Base-by-base conservation (phyloP, 352 stramenopile genomes). In the Globisporangium spinosum region DNA sequence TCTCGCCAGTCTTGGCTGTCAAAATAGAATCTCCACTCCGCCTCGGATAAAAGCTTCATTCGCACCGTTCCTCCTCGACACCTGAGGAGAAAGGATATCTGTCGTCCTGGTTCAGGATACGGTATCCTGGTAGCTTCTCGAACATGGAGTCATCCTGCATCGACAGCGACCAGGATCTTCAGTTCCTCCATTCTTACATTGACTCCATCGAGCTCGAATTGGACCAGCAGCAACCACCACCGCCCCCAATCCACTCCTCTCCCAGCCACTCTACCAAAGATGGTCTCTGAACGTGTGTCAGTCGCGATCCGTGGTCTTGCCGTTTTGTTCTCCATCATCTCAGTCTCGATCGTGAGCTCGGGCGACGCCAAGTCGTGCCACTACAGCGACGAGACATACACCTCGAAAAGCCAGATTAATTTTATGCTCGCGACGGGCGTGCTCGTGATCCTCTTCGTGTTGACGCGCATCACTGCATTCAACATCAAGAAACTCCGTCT, bases 401-500 rank as follows among this genome's bases (percentile, higher is more conserved):
- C 73, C 63, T 91, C 80, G 27, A 61, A 75, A 47, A 70, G 72
- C 9, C 80, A 89, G 32, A 70, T 89, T 43, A 85, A 89, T 70
- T 89, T 89, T 61, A 64, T 91, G 47, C 71, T 89, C 12, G 62
- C 71, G 13, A 67, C 84, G 22, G 75, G 69, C 9, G 65, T 83
- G 2, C 55, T 89, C 27, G 72, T 85, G 9, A 62, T 75, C 35
- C 45, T 89, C 7, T 40, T 61, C 7, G 73, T 82, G 64, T 65
- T 69, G 6, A 9, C 78, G n/a, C 77, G 79, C 9, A 64, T 89
- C 20, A 17, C 83, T 3, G 55, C 73, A n/a, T 89, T 89, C 58
- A 79, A 89, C 62, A 74, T 87, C 58, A 85, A 85, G 69, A 77
- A 77, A 47, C 72, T 77, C 20, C 79, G 79, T 8, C 72, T 80